A percentile compares a stretch with the other conserved stretches of the same genome.
These are phyloP conservation scores for Coemansia sp. DNA, from an alignment of 371 early-diverging fungal genomes.

Conservation along the genomic window DNA sequence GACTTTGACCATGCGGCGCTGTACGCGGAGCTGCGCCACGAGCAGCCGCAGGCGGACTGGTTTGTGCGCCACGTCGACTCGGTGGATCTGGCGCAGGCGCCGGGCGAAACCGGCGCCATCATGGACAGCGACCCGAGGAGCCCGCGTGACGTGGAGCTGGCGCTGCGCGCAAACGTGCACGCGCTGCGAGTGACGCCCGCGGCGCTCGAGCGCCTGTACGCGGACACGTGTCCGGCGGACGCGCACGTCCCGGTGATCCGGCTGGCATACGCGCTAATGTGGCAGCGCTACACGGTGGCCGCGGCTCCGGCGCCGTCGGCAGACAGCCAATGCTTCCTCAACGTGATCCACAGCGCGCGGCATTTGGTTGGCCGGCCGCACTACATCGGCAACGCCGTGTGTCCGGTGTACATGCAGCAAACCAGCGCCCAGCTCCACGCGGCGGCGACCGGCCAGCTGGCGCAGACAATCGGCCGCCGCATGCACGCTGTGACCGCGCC, in stretches of 20 bases:
- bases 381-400: conserved; percentile 38
- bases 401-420: conserved; percentile 31
- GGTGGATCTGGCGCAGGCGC: conserved; percentile 1
- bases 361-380: conserved; percentile 24
- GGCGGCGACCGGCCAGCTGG: conserved; percentile 5
- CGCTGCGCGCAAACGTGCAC: conserved; percentile 22
- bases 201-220: conserved; percentile 8
- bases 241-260: conserved; percentile 20
- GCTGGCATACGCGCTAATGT: conserved; percentile 35
- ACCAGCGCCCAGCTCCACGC: background rate
- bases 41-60: conserved; percentile 9
- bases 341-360: conserved; percentile 32
- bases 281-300: conserved; percentile 35
- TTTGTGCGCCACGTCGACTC: conserved; percentile 19
- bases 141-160: conserved; percentile 17
- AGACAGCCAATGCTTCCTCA: conserved; percentile 6
- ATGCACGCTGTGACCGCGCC: conserved; percentile 21
- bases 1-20: conserved; percentile 29
- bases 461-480: conserved; percentile 11
- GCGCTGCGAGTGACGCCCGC: conserved; percentile 17
- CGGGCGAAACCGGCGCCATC: conserved; percentile 6
- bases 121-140: conserved; percentile 9
- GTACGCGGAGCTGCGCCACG: conserved; percentile 4
- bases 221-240: conserved; percentile 2
- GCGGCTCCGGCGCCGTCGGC: background rate